Evolutionary conservation across 768 basidiomycete genomes (phyloP).

Genomic region (Gelatoporia subvermispora): DNA sequence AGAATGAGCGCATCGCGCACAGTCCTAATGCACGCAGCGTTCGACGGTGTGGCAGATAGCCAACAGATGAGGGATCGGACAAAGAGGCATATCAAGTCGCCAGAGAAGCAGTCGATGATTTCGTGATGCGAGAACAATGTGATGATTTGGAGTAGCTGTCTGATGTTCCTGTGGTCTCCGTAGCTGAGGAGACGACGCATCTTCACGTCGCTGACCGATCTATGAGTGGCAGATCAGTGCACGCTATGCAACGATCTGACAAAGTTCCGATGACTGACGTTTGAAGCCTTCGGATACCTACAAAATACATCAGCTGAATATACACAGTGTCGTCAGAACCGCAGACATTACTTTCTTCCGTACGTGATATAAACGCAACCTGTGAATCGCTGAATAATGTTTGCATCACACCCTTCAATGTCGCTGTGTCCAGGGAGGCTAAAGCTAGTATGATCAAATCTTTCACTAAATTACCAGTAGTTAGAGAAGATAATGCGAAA

Average conservation of each 20-base stretch:
- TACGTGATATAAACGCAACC: neutral
- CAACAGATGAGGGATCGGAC: constrained; percentile 17
- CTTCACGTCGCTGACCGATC: neutral
- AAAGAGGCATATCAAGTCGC: constrained; percentile 19
- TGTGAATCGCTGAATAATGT: neutral
- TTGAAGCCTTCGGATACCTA: neutral
- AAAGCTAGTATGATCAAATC: constrained; percentile 10
- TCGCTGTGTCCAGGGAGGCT: neutral
- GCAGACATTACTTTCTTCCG: constrained; percentile 13
- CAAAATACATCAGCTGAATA: neutral
- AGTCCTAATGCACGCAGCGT: constrained; percentile 4
- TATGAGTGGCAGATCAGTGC: neutral
- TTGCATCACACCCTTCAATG: neutral
- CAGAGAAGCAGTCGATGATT: constrained; percentile 5
- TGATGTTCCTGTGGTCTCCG: neutral
- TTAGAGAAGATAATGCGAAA: too few relatives aligned
- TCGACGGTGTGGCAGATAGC: constrained; percentile 7
- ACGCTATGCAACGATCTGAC: too few relatives aligned
- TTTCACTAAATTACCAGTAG: constrained; percentile 9
- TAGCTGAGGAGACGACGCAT: neutral
- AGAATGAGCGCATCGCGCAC: constrained; percentile 34
- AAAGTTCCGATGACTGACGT: neutral
- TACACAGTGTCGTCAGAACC: neutral
- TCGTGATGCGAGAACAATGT: constrained; percentile 29
- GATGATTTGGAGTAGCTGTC: constrained; percentile 27